Conservation (phyloP, 495 filamentous ascomycete genomes). For the Xylaria curta region DNA sequence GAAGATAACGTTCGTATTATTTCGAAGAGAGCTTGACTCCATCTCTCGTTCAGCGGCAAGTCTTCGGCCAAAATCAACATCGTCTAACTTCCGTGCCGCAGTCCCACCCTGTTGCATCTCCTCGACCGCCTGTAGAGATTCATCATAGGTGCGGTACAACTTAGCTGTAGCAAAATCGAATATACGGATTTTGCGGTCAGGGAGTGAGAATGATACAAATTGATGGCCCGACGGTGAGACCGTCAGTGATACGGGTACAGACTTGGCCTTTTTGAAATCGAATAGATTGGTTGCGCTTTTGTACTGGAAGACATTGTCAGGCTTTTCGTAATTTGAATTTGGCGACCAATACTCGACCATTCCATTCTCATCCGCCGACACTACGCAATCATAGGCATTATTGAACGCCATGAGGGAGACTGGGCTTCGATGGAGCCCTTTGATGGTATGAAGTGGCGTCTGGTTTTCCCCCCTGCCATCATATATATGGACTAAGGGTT, state of each 20-base stretch:
- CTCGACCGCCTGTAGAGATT: slow-evolving; percentile 82
- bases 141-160: slow-evolving; percentile 90
- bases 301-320: slow-evolving; percentile 85
- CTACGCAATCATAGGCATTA: slow-evolving; percentile 82
- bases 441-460: slow-evolving; percentile 74
- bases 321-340: slow-evolving; percentile 81
- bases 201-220: slow-evolving; percentile 90
- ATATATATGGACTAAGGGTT: slow-evolving; percentile 76
- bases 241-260: slow-evolving; percentile 80
- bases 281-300: slow-evolving; percentile 95
- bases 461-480: slow-evolving; percentile 86
- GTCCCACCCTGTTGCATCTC: slow-evolving; percentile 96
- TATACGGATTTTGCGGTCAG: slow-evolving; percentile 87
- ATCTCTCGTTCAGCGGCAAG: slow-evolving; percentile 88
- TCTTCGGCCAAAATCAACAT: slow-evolving; percentile 89
- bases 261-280: slow-evolving; percentile 95
- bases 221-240: slow-evolving; percentile 84
- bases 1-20: slow-evolving; percentile 84
- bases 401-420: slow-evolving; percentile 90
- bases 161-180: slow-evolving; percentile 93
- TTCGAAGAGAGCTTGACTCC: slow-evolving; percentile 66
- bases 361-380: slow-evolving; percentile 86
- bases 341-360: slow-evolving; percentile 98
- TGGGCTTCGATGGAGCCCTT: slow-evolving; percentile 74
- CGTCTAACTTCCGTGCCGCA: slow-evolving; percentile 75